Evolutionary conservation across 768 basidiomycete genomes (phyloP), one percentile per base, ranked within the genome.

Genomic region (Macrocybe gigantea): DNA sequence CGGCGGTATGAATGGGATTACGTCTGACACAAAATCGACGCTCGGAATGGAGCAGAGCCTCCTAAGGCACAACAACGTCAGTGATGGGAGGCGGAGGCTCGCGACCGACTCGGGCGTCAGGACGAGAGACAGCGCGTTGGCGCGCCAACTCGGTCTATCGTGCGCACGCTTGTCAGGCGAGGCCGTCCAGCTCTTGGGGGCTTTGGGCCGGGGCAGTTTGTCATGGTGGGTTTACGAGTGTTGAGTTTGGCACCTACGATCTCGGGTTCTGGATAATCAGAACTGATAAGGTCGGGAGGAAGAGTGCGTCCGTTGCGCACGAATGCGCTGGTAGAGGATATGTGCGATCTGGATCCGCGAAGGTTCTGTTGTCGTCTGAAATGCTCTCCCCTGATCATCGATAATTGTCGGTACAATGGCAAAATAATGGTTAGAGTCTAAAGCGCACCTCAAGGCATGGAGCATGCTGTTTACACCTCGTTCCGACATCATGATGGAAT

Each of bases 341-440:
- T 31, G 34, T 43, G 53, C 41, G 44, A 56, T 45, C 22, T 47
- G 32, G 71, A 69, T n/a, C 64, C 57, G 38, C 51, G 71, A 5
- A 76, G 52, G 58, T 88, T 88, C 49, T 79, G 82, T 33, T 66
- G 55, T 51, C 77, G 86, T 45, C 85, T 73, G 49, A 82, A 86
- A 38, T 88, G 81, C 60, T 89, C 86, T 7, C 83, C 85, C 58
- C 85, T 88, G 49, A 3, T 31, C 37, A 43, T 38, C 38, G 29
- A 35, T 38, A 38, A 14, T 7, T 46, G 34, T 48, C 34, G 10
- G 14, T 34, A 10, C 30, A 40, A 41, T 14, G 48, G 41, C 45
- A 43, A n/a, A 9, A 33, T 1, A 22, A 22, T 11, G 37, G 14
- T 14, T 40, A 42, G 40, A n/a, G 15, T 41, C 33, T 29, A 29